These are phyloP conservation scores for Thielaviopsis ethacetica DNA, from an alignment of 2,329 filamentous ascomycete species.

Conservation along the genomic window DNA sequence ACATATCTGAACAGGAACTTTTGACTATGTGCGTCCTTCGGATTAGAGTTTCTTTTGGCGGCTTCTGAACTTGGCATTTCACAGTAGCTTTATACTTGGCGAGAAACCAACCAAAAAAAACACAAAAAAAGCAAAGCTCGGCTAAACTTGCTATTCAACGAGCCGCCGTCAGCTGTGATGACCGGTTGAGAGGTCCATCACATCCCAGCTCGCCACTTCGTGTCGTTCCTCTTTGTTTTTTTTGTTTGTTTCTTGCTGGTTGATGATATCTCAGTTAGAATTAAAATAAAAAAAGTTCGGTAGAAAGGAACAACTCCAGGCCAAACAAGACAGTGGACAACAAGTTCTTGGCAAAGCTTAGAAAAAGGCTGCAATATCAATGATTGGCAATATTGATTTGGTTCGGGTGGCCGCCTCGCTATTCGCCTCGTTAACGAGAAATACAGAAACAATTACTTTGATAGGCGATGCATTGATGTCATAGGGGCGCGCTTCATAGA, in stretches of 20 bases:
- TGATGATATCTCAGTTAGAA: too few relatives aligned
- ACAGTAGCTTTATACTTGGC: background rate
- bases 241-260: background rate
- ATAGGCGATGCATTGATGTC: background rate
- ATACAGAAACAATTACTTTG: background rate
- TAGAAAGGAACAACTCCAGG: too few relatives aligned
- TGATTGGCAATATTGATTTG: background rate
- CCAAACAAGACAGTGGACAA: too few relatives aligned
- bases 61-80: background rate
- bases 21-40: background rate
- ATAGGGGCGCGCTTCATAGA: background rate
- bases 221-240: background rate
- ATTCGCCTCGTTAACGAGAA: background rate
- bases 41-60: background rate
- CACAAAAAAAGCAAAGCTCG: too few relatives aligned
- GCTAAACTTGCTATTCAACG: background rate
- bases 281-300: too few relatives aligned
- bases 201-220: too few relatives aligned
- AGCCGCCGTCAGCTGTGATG: background rate
- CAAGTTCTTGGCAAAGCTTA: background rate
- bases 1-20: background rate
- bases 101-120: too few relatives aligned
- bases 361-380: background rate
- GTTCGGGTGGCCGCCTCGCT: background rate
- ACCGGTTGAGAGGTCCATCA: background rate